Evolutionary conservation across 1,284 basidiomycete genomes (phyloP), one percentile per base, ranked within the genome.

Genomic region (Sporisorium iseilematis-ciliati): DNA sequence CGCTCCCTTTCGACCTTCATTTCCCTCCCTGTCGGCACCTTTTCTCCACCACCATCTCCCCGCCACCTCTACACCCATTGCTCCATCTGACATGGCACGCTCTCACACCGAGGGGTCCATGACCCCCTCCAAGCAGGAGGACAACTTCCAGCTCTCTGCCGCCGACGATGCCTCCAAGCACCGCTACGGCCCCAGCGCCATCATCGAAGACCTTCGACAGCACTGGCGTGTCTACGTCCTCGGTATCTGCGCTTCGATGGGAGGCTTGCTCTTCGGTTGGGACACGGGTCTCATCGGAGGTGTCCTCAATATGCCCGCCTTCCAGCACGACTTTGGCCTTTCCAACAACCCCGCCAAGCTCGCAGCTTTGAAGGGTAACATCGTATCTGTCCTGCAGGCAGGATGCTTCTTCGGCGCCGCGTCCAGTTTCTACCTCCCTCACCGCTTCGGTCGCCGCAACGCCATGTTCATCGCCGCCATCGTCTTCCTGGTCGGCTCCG

Each of bases 391-490:
- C 0, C 55, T 83, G 23, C 81, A 82, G 54, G 79, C 74, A 10
- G 80, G 81, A n/a, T 78, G 75, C 33, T 80, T 83, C 57, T 80
- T 82, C 31, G 82, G 82, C 18, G 82, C 82, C 18, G 70, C 78
- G 35, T 59, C 75, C 33, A 65, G 78, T 31, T 77, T 82, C 50
- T 81, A 75, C 46, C 63, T 84, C n/a, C 75, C 81, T 11, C 71
- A 80, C 57, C 63, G 65, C 18, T 82, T 75, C 41, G 82, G 82
- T 48, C 77, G 82, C n/a, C 68, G 65, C 31, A 64, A 43, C 4
- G 65, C 78, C 12, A 76, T 84, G 59, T 57, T 83, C 59, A 69
- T 83, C 43, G 72, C 78, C 6, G 78, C 76, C 25, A 40, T 59
- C 40, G 60, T 82, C 60, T 84, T 83, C 65, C 63, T 80, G 56